Percentiles rank a stretch among this genome's conserved stretches.
These are phyloP conservation scores for Scheffersomyces illinoinensis DNA, from an alignment of 1,139 yeast species.

Conservation along the genomic window DNA sequence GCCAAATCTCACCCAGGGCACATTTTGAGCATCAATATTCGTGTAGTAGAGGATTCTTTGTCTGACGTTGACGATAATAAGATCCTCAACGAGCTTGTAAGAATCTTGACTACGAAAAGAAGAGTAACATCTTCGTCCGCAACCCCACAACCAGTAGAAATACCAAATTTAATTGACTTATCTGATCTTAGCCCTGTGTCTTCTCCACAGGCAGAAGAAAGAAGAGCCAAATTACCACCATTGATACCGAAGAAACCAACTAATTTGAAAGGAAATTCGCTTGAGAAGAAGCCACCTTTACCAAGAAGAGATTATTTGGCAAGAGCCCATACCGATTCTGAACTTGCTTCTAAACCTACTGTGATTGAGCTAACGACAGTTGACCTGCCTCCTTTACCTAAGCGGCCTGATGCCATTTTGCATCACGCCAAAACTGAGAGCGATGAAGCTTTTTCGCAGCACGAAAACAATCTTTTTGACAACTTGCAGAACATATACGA, in stretches of 20 bases:
- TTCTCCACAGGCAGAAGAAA: constrained; percentile 12
- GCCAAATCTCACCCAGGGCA: constrained; percentile 63
- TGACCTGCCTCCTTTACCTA: constrained; percentile 3
- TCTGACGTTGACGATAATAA: constrained; percentile 52
- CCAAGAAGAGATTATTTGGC: constrained; percentile 13
- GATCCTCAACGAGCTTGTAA: constrained; percentile 36
- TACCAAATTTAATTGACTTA: constrained; percentile 37
- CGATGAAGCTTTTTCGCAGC: constrained; percentile 10
- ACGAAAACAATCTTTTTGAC: constrained; percentile 6
- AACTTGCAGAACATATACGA: constrained; percentile 19
- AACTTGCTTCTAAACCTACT: not conserved
- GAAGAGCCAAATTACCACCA: constrained; percentile 33
- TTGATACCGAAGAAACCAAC: constrained; percentile 42
- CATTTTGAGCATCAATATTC: constrained; percentile 72
- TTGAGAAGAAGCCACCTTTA: constrained; percentile 21
- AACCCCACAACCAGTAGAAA: constrained; percentile 10
- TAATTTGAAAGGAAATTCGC: constrained; percentile 25
- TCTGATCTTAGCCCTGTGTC: constrained; percentile 16
- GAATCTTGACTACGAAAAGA: constrained; percentile 16
- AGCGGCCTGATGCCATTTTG: not conserved
- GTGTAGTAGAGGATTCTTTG: constrained; percentile 73
- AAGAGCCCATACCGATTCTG: constrained; percentile 6
- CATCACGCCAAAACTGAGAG: not conserved
- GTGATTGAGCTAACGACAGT: not conserved
- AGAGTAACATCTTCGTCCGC: constrained; percentile 6